Evolutionary conservation across 2,329 filamentous ascomycete genomes (phyloP).

Genomic region (Sarocladiaceae sp.): DNA sequence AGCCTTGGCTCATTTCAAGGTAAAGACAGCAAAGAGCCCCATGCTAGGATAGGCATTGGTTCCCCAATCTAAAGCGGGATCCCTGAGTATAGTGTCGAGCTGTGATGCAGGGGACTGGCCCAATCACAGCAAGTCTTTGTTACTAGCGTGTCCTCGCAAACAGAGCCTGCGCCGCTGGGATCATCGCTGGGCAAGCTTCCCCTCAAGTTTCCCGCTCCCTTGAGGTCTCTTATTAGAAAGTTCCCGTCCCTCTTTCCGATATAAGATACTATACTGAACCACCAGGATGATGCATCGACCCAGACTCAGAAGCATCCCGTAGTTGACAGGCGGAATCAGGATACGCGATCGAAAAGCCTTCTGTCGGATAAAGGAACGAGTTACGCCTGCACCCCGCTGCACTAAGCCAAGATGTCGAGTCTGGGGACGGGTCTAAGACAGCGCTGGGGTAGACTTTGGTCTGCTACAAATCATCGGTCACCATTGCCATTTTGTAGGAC

Average conservation of each 20-base stretch:
- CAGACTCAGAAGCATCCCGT: neutral
- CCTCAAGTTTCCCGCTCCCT: too few relatives aligned
- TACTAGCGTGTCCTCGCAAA: neutral
- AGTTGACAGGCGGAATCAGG: too few relatives aligned
- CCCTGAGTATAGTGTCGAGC: neutral
- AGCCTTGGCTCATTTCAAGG: neutral
- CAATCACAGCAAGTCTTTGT: neutral
- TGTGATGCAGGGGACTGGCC: neutral
- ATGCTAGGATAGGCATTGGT: neutral
- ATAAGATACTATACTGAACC: neutral
- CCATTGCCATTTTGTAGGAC: too few relatives aligned
- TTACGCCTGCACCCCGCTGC: neutral
- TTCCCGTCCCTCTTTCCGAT: too few relatives aligned
- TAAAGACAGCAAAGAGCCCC: neutral
- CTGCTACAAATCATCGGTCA: neutral
- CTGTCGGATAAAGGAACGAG: too few relatives aligned
- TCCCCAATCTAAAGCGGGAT: constrained; percentile 2
- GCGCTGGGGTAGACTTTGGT: neutral
- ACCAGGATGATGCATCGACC: neutral
- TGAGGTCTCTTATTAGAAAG: too few relatives aligned
- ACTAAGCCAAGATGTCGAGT: neutral
- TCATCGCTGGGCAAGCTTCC: too few relatives aligned
- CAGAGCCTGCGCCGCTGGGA: neutral
- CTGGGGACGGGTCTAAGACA: neutral
- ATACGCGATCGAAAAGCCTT: neutral